These are phyloP conservation scores for Fusarium sp. DNA, from an alignment of 2,329 filamentous ascomycete species.

Conservation along the genomic window DNA sequence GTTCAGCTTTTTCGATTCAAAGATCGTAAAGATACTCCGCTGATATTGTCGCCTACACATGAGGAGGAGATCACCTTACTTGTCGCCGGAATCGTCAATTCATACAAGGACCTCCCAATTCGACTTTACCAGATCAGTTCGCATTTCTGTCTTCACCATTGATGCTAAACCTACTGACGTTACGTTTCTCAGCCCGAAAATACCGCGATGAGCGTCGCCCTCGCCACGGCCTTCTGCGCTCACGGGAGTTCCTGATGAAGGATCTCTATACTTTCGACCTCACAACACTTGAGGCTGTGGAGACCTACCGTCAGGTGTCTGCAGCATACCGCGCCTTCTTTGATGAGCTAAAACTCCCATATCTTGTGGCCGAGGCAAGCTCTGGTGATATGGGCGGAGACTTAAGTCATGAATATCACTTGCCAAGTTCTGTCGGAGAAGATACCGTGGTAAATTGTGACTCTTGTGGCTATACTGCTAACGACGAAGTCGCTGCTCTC, in stretches of 20 bases:
- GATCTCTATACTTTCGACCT: slow-evolving; percentile 96
- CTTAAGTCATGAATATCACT: slow-evolving; percentile 94
- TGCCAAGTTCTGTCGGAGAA: slow-evolving; percentile 81
- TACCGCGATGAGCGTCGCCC: slow-evolving; percentile 94
- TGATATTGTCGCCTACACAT: slow-evolving; percentile 89
- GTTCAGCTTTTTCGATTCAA: slow-evolving; percentile 78
- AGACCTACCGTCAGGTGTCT: slow-evolving; percentile 81
- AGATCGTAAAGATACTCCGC: slow-evolving; percentile 79
- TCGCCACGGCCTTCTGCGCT: slow-evolving; percentile 85
- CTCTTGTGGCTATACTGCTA: slow-evolving; percentile 79
- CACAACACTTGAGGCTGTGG: slow-evolving; percentile 71
- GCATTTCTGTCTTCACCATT: not conserved
- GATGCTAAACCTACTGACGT: slow-evolving; percentile 26
- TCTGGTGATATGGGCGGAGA: slow-evolving; percentile 97
- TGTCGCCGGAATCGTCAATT: slow-evolving; percentile 76
- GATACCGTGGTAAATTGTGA: slow-evolving; percentile 83
- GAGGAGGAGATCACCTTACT: slow-evolving; percentile 94
- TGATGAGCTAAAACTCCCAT: slow-evolving; percentile 82
- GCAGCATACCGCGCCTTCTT: slow-evolving; percentile 81
- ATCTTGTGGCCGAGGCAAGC: slow-evolving; percentile 86
- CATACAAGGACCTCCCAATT: slow-evolving; percentile 86
- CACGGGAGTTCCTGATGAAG: slow-evolving; percentile 96
- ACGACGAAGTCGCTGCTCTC: slow-evolving; percentile 81
- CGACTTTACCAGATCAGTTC: slow-evolving; percentile 88
- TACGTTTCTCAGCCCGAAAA: slow-evolving; percentile 72